A percentile compares a stretch with the other conserved stretches of the same genome.
These are phyloP conservation scores for Blastocystis sp. DNA, from an alignment of 352 stramenopile species.

Conservation along the genomic window DNA sequence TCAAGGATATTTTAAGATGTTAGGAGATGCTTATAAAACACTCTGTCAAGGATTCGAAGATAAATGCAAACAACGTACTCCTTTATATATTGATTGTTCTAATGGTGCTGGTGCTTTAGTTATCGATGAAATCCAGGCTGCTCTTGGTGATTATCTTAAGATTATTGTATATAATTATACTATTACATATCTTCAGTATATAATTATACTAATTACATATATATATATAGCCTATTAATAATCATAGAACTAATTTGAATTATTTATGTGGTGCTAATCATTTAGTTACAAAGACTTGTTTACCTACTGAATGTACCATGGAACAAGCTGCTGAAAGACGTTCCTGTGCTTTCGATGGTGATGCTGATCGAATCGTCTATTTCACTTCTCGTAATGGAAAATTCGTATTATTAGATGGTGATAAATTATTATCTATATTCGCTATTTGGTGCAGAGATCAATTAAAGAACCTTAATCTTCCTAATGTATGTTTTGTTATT, in stretches of 20 bases:
- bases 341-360: conserved; percentile 77
- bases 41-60: conserved; percentile 47
- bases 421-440: conserved; percentile 88
- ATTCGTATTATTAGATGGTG: conserved; percentile 71
- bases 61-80: conserved; percentile 44
- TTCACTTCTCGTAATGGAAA: conserved; percentile 64
- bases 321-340: conserved; percentile 37
- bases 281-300: conserved; percentile 74
- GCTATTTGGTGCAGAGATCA: conserved; percentile 73
- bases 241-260: conserved; percentile 69
- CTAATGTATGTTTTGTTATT: too few species aligned
- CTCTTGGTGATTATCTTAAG: conserved; percentile 4
- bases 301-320: conserved; percentile 48
- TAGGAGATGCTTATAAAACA: conserved; percentile 69
- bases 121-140: conserved; percentile 6
- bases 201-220: too few species aligned
- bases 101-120: conserved; percentile 41
- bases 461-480: conserved; percentile 49
- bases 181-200: neutral
- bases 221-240: conserved; percentile 23
- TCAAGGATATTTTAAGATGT: conserved; percentile 78
- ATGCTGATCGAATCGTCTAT: conserved; percentile 90
- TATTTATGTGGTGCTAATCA: conserved; percentile 79
- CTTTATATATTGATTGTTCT: conserved; percentile 51
- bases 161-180: conserved; percentile 26